Evolutionary conservation across 83 land plant genomes (phyloP).

Genomic region (Picea abies): DNA sequence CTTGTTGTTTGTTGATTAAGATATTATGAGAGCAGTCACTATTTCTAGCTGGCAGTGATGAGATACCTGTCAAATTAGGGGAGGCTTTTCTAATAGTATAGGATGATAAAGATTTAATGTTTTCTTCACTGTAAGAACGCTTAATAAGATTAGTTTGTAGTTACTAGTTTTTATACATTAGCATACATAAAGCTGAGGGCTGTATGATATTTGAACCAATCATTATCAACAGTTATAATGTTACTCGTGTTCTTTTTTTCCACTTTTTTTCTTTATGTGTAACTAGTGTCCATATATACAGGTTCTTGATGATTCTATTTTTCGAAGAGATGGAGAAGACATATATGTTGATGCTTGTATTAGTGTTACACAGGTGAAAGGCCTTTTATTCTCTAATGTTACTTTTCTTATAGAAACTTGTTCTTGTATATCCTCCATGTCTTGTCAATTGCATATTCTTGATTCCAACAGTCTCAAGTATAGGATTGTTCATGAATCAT

Average conservation of each 20-base stretch:
- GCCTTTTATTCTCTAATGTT: neutral
- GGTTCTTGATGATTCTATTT: slow-evolving; percentile 59
- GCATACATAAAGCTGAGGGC: neutral
- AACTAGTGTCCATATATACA: slow-evolving; percentile 11
- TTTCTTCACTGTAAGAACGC: neutral
- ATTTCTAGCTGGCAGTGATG: no score
- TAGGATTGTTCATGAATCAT: neutral
- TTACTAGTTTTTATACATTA: neutral
- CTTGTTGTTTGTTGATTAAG: neutral
- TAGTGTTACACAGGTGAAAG: slow-evolving; percentile 60
- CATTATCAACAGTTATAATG: neutral
- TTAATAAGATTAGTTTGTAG: neutral
- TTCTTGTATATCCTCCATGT: neutral
- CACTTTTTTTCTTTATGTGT: no score
- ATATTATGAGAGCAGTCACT: neutral
- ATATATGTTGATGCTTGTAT: slow-evolving; percentile 51
- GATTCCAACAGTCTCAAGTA: neutral
- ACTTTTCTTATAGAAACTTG: neutral
- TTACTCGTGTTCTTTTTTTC: neutral
- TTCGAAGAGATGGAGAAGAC: slow-evolving; percentile 63
- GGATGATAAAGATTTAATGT: no score
- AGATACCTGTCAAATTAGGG: neutral
- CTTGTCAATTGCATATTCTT: neutral
- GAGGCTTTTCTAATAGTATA: neutral
- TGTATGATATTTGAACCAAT: neutral